Evolutionary conservation across 1,139 yeast genomes (phyloP).

Genomic region (Yamadazyma trypodendri): DNA sequence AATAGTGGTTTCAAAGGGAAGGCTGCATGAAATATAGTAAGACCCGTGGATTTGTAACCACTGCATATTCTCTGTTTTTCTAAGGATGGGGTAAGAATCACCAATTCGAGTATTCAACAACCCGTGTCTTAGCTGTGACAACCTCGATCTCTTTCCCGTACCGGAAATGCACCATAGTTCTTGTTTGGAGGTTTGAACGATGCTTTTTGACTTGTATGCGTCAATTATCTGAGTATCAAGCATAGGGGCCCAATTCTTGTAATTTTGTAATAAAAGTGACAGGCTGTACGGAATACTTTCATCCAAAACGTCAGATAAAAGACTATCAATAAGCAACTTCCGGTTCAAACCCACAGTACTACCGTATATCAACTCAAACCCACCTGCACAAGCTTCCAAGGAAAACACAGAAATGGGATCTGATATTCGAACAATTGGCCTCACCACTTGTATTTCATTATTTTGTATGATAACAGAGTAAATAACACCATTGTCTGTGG

Average conservation of each 20-base stretch:
- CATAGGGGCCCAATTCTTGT: conserved; percentile 52
- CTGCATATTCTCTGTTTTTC: conserved; percentile 25
- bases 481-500: conserved; percentile 43
- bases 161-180: conserved; percentile 54
- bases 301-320: conserved; percentile 12
- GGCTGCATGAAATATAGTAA: conserved; percentile 33
- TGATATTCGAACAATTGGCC: conserved; percentile 26
- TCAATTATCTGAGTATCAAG: conserved; percentile 41
- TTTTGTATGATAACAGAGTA: conserved; percentile 27
- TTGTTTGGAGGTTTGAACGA: conserved; percentile 22
- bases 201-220: conserved; percentile 19
- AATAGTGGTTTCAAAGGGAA: conserved; percentile 38
- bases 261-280: conserved; percentile 19
- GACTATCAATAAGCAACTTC: conserved; percentile 22
- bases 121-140: conserved; percentile 43
- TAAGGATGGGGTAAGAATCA: conserved; percentile 27
- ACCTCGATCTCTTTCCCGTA: conserved; percentile 32
- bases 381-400: conserved; percentile 20
- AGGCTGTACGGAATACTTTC: conserved; percentile 15
- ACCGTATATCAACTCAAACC: conserved; percentile 29
- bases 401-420: conserved; percentile 37
- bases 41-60: conserved; percentile 17
- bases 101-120: conserved; percentile 27
- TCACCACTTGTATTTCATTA: conserved; percentile 11
- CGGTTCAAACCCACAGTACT: conserved; percentile 37